These are phyloP conservation scores for Teunomyces gatunensis DNA, from an alignment of 805 yeast species.

Conservation along the genomic window DNA sequence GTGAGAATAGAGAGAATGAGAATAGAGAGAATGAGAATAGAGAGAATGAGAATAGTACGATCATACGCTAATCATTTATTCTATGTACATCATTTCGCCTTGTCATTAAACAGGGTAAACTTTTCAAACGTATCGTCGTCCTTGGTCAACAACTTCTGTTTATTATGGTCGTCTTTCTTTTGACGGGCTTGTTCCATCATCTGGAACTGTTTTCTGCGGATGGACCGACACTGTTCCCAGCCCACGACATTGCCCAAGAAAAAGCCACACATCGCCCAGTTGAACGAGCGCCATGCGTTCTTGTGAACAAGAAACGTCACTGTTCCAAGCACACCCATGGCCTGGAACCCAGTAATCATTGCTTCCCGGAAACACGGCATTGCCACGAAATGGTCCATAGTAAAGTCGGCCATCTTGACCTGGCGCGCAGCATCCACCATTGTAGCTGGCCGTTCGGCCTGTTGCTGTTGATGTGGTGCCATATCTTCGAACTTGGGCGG, in stretches of 20 bases:
- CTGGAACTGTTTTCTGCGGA: conserved; percentile 62
- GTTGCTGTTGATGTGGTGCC: conserved; percentile 14
- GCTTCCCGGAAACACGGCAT: conserved; percentile 84
- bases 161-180: conserved; percentile 33
- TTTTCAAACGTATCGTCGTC: conserved; percentile 11
- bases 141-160: conserved; percentile 26
- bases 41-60: too few relatives aligned
- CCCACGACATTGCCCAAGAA: conserved; percentile 76
- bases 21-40: too few relatives aligned
- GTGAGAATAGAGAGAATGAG: too few relatives aligned
- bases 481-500: conserved; percentile 50
- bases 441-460: conserved; percentile 2
- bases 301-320: conserved; percentile 68
- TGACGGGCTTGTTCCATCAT: conserved; percentile 70
- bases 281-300: conserved; percentile 57
- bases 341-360: conserved; percentile 68
- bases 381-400: conserved; percentile 45
- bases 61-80: too few relatives aligned
- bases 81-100: neutral
- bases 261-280: conserved; percentile 84
- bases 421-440: conserved; percentile 40
- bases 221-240: conserved; percentile 89
- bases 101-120: conserved; percentile 13
- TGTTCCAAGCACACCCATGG: conserved; percentile 67
- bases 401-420: conserved; percentile 51